Evolutionary conservation across 2,329 filamentous ascomycete species (phyloP).

Genomic region (Lasiodiplodia sp.): DNA sequence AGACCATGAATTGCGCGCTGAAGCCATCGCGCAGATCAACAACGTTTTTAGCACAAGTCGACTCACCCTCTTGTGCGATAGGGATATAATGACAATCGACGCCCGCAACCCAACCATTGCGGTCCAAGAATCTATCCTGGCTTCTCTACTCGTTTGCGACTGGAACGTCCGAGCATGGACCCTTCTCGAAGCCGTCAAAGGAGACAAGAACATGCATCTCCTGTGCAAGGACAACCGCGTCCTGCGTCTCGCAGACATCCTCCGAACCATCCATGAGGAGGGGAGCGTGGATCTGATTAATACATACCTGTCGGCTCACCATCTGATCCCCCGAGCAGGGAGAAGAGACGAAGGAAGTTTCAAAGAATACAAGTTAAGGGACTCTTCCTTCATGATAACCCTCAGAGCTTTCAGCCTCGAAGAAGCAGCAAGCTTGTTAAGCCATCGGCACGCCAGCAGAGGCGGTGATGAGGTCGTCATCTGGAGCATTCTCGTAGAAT

Average conservation of each 20-base stretch:
- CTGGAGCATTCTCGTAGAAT: neutral
- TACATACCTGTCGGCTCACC: neutral
- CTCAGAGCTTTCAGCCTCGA: neutral
- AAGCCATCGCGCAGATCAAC: neutral
- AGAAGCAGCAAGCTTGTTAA: neutral
- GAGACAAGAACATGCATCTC: neutral
- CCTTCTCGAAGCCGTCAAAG: neutral
- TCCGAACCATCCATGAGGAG: neutral
- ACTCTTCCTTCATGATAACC: neutral
- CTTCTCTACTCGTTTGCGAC: neutral
- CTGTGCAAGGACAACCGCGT: neutral
- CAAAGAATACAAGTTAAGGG: neutral
- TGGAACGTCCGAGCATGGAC: constrained; percentile 11
- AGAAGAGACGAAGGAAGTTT: neutral
- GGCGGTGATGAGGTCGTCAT: neutral
- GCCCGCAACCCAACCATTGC: neutral
- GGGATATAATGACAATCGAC: neutral
- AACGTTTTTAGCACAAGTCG: neutral
- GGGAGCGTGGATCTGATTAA: neutral
- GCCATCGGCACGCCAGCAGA: neutral
- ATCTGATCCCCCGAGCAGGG: neutral
- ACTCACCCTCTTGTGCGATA: neutral
- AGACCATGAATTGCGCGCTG: neutral
- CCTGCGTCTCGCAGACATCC: neutral
- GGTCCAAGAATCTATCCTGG: neutral